Conservation (phyloP, 768 basidiomycete genomes). For the Collybia mongolica region DNA sequence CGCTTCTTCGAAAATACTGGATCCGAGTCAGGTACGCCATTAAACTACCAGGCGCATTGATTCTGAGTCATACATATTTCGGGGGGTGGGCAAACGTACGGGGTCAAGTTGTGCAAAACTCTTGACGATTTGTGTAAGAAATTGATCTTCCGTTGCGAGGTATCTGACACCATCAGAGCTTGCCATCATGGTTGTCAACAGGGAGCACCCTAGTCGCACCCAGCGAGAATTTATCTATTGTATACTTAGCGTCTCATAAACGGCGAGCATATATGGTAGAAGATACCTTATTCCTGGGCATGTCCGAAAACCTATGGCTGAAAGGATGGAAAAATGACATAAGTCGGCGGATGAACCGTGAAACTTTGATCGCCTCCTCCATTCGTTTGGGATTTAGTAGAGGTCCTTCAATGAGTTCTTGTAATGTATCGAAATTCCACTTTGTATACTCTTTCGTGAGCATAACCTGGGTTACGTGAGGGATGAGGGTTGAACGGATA, state of each 20-base stretch:
- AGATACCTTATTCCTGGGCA: slow-evolving; percentile 64
- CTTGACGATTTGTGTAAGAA: slow-evolving; percentile 79
- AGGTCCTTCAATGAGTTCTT: slow-evolving; percentile 90
- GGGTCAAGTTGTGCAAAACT: slow-evolving; percentile 93
- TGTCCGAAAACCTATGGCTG: slow-evolving; percentile 81
- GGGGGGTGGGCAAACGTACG: slow-evolving; percentile 39
- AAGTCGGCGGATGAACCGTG: slow-evolving; percentile 86
- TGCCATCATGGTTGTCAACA: slow-evolving; percentile 80
- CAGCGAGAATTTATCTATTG: slow-evolving; percentile 75
- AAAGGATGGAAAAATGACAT: slow-evolving; percentile 94
- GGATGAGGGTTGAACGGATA: not conserved
- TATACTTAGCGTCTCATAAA: not conserved
- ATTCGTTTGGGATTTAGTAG: slow-evolving; percentile 87
- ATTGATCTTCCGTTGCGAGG: slow-evolving; percentile 77
- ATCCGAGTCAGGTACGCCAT: slow-evolving; percentile 69
- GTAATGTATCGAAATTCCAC: slow-evolving; percentile 90
- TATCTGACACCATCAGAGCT: slow-evolving; percentile 84
- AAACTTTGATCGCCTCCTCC: slow-evolving; percentile 92
- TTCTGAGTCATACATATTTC: not conserved
- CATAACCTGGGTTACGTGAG: slow-evolving; percentile 59
- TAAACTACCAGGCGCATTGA: slow-evolving; percentile 46
- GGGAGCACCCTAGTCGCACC: slow-evolving; percentile 80
- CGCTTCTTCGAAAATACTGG: slow-evolving; percentile 84
- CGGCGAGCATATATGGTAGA: not conserved
- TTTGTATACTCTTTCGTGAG: slow-evolving; percentile 84